Evolutionary conservation across 1,284 basidiomycete species (phyloP).

Genomic region (Dichomitus squalens): DNA sequence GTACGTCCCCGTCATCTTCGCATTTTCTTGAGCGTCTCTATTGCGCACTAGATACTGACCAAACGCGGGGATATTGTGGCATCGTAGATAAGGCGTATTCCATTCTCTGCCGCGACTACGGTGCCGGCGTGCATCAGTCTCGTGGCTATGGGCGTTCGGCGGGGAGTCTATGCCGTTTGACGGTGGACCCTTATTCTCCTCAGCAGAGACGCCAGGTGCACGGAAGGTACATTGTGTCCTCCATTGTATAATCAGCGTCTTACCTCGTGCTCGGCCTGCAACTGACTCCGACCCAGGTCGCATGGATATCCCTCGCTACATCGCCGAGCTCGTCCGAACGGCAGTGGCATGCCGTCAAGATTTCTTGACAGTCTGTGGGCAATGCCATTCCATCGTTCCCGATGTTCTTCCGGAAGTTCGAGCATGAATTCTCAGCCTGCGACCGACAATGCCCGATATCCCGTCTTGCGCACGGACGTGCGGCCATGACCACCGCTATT

Average conservation of each 20-base stretch:
- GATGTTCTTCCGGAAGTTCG: no score
- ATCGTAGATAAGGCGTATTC: background rate
- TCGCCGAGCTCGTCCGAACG: no score
- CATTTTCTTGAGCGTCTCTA: background rate
- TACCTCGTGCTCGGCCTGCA: no score
- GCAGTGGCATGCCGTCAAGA: no score
- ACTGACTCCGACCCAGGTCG: no score
- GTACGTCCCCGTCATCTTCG: background rate
- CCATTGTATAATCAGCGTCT: no score
- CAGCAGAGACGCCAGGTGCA: background rate
- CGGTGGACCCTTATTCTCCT: background rate
- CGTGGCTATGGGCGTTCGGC: constrained; percentile 11
- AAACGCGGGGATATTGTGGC: background rate
- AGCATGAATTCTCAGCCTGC: no score
- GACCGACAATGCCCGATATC: no score
- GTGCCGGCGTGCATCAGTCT: constrained; percentile 9
- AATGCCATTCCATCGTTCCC: no score
- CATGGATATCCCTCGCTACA: no score
- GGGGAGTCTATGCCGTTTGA: background rate
- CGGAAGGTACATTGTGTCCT: background rate
- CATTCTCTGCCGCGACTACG: background rate
- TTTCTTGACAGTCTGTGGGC: no score
- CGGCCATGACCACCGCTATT: background rate
- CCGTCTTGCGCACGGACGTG: no score
- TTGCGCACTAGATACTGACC: background rate